These are phyloP conservation scores for Rhizophagus prolifer DNA, from an alignment of 192 early-diverging fungal genomes.

Conservation along the genomic window DNA sequence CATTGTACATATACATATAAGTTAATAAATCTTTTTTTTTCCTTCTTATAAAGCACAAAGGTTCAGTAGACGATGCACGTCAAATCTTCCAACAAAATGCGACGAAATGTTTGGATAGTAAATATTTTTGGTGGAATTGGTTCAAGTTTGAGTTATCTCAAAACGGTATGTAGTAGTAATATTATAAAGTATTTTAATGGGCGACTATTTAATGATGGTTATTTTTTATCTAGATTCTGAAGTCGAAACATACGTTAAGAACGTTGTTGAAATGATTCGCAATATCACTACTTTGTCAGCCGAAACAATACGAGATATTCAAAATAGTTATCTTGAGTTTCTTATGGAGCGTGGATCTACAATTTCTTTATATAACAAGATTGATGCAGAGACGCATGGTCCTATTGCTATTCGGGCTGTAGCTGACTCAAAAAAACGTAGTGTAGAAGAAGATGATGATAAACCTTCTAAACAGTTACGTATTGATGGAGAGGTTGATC, in stretches of 20 bases:
- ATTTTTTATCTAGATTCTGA: conserved; percentile 29
- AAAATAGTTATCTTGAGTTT: conserved; percentile 55
- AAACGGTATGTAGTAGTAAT: conserved; percentile 37
- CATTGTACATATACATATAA: not conserved
- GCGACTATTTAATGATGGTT: not conserved
- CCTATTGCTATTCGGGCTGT: conserved; percentile 27
- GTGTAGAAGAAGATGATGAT: conserved; percentile 27
- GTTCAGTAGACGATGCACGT: conserved; percentile 44
- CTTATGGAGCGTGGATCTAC: conserved; percentile 52
- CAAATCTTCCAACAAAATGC: conserved; percentile 47
- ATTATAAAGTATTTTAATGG: not conserved
- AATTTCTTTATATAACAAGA: conserved; percentile 44
- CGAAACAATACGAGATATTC: conserved; percentile 58
- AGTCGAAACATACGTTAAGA: conserved; percentile 42
- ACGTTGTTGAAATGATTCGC: conserved; percentile 53
- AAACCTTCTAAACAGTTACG: conserved; percentile 23
- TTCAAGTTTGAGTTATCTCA: conserved; percentile 66
- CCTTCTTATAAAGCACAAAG: conserved; percentile 10
- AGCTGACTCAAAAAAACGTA: conserved; percentile 42
- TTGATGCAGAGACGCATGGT: conserved; percentile 47
- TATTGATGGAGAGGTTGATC: conserved; percentile 19
- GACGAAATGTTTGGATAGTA: conserved; percentile 46
- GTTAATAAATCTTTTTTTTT: not conserved
- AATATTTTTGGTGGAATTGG: conserved; percentile 58
- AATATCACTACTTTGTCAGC: conserved; percentile 40